Base-by-base conservation (phyloP, 208 protist species). In the Porcisia deanei region DNA sequence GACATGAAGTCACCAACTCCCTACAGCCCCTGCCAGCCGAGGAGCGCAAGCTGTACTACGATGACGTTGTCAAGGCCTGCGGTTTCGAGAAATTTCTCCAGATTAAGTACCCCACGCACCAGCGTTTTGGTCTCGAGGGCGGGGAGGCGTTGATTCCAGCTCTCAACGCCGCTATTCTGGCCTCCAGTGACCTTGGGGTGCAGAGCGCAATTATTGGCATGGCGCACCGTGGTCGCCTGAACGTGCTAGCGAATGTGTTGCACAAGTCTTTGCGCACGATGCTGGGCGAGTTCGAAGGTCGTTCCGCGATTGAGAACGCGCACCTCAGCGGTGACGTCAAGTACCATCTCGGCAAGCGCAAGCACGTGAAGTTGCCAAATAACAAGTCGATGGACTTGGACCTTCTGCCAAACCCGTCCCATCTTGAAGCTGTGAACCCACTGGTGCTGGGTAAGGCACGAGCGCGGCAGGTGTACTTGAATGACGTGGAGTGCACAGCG, bases 341-440 rank as follows among this genome's bases (percentile, higher is more conserved):
- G 86, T 99, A 99, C 88, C 98, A 99, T 83, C 87, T 99, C 22
- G 98, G 98, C 69, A 71, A 89, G 70, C 86, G 79, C 77, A 93
- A 96, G 57, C 91, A 66, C 43, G 82, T 96, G 41, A 76, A 64
- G 30, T 71, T 96, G 69, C 75, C 75, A 10, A 95, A 90, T 76
- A 94, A 93, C 70, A 87, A 97, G 54, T 85, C 81, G 12, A 85
- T 99, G 12, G 91, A 99, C 86, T 66, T 99, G 6, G 98, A 99
- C 41, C 89, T 99, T 55, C 85, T 99, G 49, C 94, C 99, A 25
- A 99, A 99, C 90, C 98, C 98, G 39, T 99, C 98, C 9, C 99
- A 99, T 81, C 86, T 99, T 12, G 99, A 99, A 89, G 98, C 99
- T n/a, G 98, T 99, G 53, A 99, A 99, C 87, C 96, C 99, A 1